Percentiles rank a stretch among this genome's conserved stretches.
These are phyloP conservation scores for Chaetomiaceae sp. DNA, from an alignment of 2,329 filamentous ascomycete species.

Conservation along the genomic window DNA sequence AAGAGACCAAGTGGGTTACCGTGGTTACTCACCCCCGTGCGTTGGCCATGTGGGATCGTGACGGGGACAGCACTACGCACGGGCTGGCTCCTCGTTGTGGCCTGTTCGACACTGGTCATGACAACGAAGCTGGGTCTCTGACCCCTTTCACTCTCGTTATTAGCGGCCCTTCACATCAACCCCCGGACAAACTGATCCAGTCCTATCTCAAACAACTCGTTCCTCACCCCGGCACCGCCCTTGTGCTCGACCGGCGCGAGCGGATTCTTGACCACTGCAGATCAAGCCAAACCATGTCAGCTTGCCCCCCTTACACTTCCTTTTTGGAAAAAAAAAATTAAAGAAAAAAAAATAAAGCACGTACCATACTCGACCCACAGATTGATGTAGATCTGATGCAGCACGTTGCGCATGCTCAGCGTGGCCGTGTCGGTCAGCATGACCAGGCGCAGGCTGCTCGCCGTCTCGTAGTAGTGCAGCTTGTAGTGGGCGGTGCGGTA, in stretches of 20 bases:
- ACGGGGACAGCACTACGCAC: too few species aligned
- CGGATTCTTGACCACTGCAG: constrained; percentile 64
- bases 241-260: constrained; percentile 65
- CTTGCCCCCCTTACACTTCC: too few species aligned
- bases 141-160: neutral
- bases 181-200: constrained; percentile 74
- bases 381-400: constrained; percentile 98
- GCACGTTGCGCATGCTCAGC: constrained; percentile 84
- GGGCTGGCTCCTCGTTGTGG: too few species aligned
- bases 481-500: constrained; percentile 95
- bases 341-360: too few species aligned
- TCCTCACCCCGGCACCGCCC: constrained; percentile 63
- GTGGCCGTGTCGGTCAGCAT: constrained; percentile 90
- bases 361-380: constrained; percentile 92
- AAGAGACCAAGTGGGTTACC: too few species aligned
- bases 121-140: too few species aligned
- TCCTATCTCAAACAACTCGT: constrained; percentile 66
- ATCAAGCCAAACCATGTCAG: neutral
- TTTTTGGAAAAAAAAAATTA: too few species aligned
- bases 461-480: constrained; percentile 98
- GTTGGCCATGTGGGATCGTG: too few species aligned
- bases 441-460: constrained; percentile 91
- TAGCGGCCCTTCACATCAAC: constrained; percentile 44
- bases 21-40: too few species aligned
- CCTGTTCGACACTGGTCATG: too few species aligned